Evolutionary conservation across 2,329 filamentous ascomycete genomes (phyloP).

Genomic region (Zasmidium angulare): DNA sequence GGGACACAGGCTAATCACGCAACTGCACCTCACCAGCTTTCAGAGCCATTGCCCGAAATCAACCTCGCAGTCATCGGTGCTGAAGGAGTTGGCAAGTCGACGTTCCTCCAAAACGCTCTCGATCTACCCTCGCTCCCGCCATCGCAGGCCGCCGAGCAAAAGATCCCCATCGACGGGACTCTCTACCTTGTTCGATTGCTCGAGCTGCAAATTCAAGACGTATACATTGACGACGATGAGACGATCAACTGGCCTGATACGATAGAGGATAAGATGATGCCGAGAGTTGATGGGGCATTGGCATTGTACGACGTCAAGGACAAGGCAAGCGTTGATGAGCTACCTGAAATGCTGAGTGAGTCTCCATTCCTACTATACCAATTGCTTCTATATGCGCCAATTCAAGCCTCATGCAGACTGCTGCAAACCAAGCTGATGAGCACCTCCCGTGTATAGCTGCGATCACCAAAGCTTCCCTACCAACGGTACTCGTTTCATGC

Average conservation of each 20-base stretch:
- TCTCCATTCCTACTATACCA: conserved; percentile 25
- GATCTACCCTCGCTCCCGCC: conserved; percentile 49
- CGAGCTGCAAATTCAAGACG: conserved; percentile 55
- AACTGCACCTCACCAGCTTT: conserved; percentile 10
- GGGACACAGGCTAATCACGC: conserved; percentile 16
- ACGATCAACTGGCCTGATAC: conserved; percentile 58
- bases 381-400: background rate
- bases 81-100: conserved; percentile 57
- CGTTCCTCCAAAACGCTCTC: conserved; percentile 58
- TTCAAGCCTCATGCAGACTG: background rate
- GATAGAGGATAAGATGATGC: conserved; percentile 65
- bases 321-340: conserved; percentile 68
- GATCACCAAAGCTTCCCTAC: conserved; percentile 69
- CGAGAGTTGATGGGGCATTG: conserved; percentile 77
- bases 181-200: conserved; percentile 58
- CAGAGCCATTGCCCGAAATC: conserved; percentile 50
- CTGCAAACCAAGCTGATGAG: background rate
- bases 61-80: conserved; percentile 60
- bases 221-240: conserved; percentile 51
- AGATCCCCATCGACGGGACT: conserved; percentile 57
- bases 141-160: conserved; percentile 48
- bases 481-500: conserved; percentile 79
- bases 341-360: conserved; percentile 79
- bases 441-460: conserved; percentile 56
- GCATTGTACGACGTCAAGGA: conserved; percentile 86